Conservation (phyloP, 192 early-diverging fungal genomes). For the Coemansia sp. region DNA sequence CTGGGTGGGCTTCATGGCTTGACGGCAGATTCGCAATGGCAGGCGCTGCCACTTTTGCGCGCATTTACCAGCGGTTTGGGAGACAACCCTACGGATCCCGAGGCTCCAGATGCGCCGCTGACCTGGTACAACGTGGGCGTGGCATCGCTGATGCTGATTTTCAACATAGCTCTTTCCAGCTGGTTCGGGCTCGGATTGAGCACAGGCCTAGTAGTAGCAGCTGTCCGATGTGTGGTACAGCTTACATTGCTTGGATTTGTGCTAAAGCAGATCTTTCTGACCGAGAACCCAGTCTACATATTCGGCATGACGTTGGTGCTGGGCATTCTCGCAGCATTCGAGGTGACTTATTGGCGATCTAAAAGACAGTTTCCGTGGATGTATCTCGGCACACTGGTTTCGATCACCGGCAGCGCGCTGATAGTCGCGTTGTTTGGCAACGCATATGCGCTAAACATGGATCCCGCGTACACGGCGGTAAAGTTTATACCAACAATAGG, state of each 20-base stretch:
- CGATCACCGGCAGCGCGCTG: slow-evolving; percentile 42
- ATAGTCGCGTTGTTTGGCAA: slow-evolving; percentile 29
- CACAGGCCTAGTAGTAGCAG: slow-evolving; percentile 65
- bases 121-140: slow-evolving; percentile 60
- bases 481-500: slow-evolving; percentile 89
- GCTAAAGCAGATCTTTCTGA: slow-evolving; percentile 68
- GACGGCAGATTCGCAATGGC: slow-evolving; percentile 31
- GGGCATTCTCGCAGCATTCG: slow-evolving; percentile 64
- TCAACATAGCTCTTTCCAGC: slow-evolving; percentile 64
- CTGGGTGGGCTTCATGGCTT: slow-evolving; percentile 8
- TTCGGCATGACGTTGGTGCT: slow-evolving; percentile 62
- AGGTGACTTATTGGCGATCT: slow-evolving; percentile 70
- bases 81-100: slow-evolving; percentile 24
- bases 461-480: slow-evolving; percentile 68
- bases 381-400: slow-evolving; percentile 58
- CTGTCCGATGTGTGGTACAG: slow-evolving; percentile 75
- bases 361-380: slow-evolving; percentile 73
- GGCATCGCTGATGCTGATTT: slow-evolving; percentile 60
- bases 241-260: slow-evolving; percentile 72
- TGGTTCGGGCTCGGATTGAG: slow-evolving; percentile 69
- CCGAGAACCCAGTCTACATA: slow-evolving; percentile 62
- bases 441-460: slow-evolving; percentile 66
- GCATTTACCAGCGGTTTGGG: not conserved
- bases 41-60: slow-evolving; percentile 9
- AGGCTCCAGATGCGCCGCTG: slow-evolving; percentile 34